Evolutionary conservation across 1,139 yeast species (phyloP).

Genomic region (Pichia sp.): DNA sequence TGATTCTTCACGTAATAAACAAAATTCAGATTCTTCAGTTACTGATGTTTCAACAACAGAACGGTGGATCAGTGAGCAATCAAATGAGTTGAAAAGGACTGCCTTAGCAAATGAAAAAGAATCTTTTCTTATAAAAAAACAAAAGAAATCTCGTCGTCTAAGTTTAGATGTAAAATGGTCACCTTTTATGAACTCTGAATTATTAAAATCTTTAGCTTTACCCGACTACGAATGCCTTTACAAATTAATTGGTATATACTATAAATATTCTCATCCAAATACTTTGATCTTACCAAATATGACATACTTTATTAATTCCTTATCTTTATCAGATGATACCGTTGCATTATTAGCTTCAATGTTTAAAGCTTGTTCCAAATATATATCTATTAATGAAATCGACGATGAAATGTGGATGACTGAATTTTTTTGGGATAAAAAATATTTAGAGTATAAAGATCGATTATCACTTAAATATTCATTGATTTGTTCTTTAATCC

Average conservation of each 20-base stretch:
- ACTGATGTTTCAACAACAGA: slow-evolving; percentile 19
- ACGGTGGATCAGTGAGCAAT: slow-evolving; percentile 23
- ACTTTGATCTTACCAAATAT: slow-evolving; percentile 43
- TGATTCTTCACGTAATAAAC: not conserved
- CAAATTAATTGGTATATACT: slow-evolving; percentile 41
- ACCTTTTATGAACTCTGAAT: slow-evolving; percentile 24
- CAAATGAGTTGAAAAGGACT: slow-evolving; percentile 12
- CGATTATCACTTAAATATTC: slow-evolving; percentile 26
- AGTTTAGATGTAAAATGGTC: slow-evolving; percentile 7
- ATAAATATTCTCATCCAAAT: slow-evolving; percentile 41
- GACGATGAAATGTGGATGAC: slow-evolving; percentile 28
- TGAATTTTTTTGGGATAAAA: slow-evolving; percentile 38
- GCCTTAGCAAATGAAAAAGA: not conserved
- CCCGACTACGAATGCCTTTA: slow-evolving; percentile 40
- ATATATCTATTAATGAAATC: slow-evolving; percentile 32
- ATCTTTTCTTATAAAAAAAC: not conserved
- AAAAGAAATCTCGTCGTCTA: slow-evolving; percentile 5
- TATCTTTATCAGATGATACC: slow-evolving; percentile 35
- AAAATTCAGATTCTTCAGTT: not conserved
- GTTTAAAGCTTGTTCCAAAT: slow-evolving; percentile 33
- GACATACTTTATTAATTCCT: slow-evolving; percentile 31
- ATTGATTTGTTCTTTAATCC: slow-evolving; percentile 23
- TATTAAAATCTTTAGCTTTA: slow-evolving; percentile 34
- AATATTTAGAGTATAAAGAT: slow-evolving; percentile 36
- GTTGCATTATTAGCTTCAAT: slow-evolving; percentile 38